Conservation (phyloP, 129 eudicot species). For the Saussurea involucrata region DNA sequence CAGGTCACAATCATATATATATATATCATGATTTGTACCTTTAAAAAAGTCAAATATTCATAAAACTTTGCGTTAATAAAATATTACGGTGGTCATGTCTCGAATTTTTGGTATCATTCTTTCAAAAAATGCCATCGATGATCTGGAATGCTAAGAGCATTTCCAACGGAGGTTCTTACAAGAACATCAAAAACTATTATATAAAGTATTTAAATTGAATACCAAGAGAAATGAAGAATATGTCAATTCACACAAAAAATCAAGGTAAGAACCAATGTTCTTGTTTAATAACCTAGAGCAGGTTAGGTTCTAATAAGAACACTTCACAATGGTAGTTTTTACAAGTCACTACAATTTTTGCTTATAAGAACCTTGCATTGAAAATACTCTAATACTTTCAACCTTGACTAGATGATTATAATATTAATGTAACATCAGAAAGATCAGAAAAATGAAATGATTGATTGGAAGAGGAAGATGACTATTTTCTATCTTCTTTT, state of each 20-base stretch:
- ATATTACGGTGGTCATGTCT: not conserved
- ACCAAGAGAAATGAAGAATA: too few species aligned
- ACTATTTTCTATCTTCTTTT: not conserved
- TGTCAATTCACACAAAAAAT: too few species aligned
- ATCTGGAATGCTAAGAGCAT: not conserved
- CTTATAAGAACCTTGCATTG: too few species aligned
- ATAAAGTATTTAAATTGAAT: too few species aligned
- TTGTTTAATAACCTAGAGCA: too few species aligned
- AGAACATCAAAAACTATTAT: too few species aligned
- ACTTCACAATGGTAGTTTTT: too few species aligned
- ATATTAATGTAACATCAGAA: not conserved
- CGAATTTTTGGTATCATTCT: not conserved
- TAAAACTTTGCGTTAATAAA: not conserved
- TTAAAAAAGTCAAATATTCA: not conserved
- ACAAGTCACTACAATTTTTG: too few species aligned
- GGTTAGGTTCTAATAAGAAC: too few species aligned
- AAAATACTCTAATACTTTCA: too few species aligned
- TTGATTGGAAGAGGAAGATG: not conserved
- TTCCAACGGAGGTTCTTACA: too few species aligned
- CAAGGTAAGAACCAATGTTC: too few species aligned
- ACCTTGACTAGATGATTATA: not conserved
- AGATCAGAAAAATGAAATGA: not conserved
- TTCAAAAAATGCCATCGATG: not conserved
- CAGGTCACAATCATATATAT: slow-evolving; percentile 4
- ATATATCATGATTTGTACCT: not conserved